phyloP scores from a whole-genome alignment of 2,329 filamentous ascomycete species.

The Periconia digitata region DNA sequence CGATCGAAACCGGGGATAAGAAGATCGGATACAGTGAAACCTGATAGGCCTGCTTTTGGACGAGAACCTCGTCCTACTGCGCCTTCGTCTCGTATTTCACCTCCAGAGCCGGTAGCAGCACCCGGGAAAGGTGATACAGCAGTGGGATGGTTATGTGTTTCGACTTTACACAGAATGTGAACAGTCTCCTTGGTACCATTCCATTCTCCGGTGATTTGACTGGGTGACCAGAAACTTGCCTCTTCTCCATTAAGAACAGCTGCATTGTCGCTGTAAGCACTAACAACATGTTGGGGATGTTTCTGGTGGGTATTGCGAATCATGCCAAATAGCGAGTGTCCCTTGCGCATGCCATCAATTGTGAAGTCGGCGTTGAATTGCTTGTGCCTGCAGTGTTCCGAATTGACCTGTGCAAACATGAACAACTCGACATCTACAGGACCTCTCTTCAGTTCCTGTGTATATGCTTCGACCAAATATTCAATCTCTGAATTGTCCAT shows the following conservation, averaged over 20 bases:
- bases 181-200: conserved; percentile 81
- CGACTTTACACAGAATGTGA: conserved; percentile 89
- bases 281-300: conserved; percentile 78
- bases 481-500: conserved; percentile 88
- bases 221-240: conserved; percentile 82
- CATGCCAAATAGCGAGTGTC: conserved; percentile 87
- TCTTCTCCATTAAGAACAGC: conserved; percentile 79
- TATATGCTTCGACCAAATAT: conserved; percentile 86
- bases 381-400: conserved; percentile 86
- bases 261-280: conserved; percentile 96
- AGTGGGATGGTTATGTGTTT: conserved; percentile 97
- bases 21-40: conserved; percentile 94
- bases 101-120: conserved; percentile 91
- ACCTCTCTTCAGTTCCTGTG: conserved; percentile 62
- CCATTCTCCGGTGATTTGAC: conserved; percentile 85
- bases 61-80: conserved; percentile 90
- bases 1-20: conserved; percentile 79
- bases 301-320: conserved; percentile 90
- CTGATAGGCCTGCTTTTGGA: conserved; percentile 87
- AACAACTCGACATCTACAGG: conserved; percentile 94
- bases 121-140: conserved; percentile 92
- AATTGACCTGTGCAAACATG: conserved; percentile 99
- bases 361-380: conserved; percentile 97
- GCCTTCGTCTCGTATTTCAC: conserved; percentile 93
- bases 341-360: conserved; percentile 81